Base-by-base conservation (phyloP, 2,329 filamentous ascomycete species). In the Orbilia oligospora region DNA sequence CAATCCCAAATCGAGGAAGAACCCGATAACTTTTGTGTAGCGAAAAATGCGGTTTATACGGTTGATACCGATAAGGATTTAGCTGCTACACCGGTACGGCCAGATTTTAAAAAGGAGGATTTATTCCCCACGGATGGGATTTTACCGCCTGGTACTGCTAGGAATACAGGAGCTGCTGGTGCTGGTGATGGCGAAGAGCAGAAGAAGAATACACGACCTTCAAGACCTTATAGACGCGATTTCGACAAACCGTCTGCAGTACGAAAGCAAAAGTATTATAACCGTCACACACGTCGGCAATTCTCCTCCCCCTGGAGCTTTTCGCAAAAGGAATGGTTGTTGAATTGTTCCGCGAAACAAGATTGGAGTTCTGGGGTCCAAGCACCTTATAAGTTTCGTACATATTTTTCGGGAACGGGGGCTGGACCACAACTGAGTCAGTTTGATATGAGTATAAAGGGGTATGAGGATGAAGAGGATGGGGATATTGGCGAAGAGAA, bases 361-460 rank as follows among this genome's bases (percentile, higher is more conserved):
- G 61, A 77, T 10, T 71, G 67, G 67, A 41, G 24, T 9, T 27
- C 76, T n/a, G 72, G 71, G 5, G 79, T 82, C 8, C 67, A 75
- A 36, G 69, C 80, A 3, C 33, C 81, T 2, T 71, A 80, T 18
- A 51, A 78, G 5, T 81, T 81, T 36, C 49, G 41, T 4, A 12
- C 41, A 14, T 83, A 82, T 5, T 83, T 80, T 71, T 81, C 80
- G 16, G 80, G 77, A 38, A 83, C 82, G 0, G 82, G 82, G 3
- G 81, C 79, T 0, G 78, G 76, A 9, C 64, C 33, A 9, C 80
- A 82, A 41, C 65, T 83, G 12, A 24, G 48, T 0, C 18, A 16
- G 9, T 76, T 56, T 33, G 33, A 70, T 9, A 38, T 64, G 36
- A 76, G 30, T 41, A 9, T 20, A 20, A 20, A 46, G n/a, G 44